Base-by-base conservation (phyloP, 192 early-diverging fungal species). In the Kappamyces sp. region DNA sequence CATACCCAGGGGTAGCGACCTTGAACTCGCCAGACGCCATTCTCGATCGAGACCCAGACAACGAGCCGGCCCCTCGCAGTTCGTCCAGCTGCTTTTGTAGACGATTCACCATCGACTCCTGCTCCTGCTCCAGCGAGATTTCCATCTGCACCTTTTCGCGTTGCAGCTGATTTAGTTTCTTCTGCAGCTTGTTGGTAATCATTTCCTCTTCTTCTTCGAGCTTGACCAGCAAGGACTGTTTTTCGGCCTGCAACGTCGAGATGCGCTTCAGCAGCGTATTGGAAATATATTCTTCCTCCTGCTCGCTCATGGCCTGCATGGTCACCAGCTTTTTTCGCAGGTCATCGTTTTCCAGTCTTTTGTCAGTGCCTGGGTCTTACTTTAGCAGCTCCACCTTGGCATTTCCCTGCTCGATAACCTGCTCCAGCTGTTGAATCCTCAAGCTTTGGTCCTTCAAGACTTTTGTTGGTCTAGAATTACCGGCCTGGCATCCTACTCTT, bases 131-230 rank as follows among this genome's bases (percentile, higher is more conserved):
- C 59, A 95, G 70, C 9, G 90, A 86, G 53, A 82, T 83, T 54
- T 95, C 92, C 76, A 95, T 83, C 42, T 91, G 84, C 58, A 91
- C 79, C 70, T 93, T 95, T 67, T 95, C 92, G 57, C 84, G 80
- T 62, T 93, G 87, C 37, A 95, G 74, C 72, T 87, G 6, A 37
- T 32, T 30, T 31, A 90, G 60, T 55, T 89, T 89, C 59, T 85
- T 83, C 68, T 88, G 85, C 22, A 90, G 60, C 30, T 81, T 86
- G 57, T 89, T 90, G 2, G 86, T 88, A 35, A 90, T 69, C 66
- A 83, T 85, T 48, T 90, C 88, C 61, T 90, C 88, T 50, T 90
- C 88, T 45, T 84, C 83, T 52, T 90, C 88, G 1, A 90, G 86
- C 60, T 86, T 81, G 8, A 88, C 39, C 33, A 89, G 67, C 5